Evolutionary conservation across 148 eudicot genomes (phyloP).

Genomic region (Cornus florida): DNA sequence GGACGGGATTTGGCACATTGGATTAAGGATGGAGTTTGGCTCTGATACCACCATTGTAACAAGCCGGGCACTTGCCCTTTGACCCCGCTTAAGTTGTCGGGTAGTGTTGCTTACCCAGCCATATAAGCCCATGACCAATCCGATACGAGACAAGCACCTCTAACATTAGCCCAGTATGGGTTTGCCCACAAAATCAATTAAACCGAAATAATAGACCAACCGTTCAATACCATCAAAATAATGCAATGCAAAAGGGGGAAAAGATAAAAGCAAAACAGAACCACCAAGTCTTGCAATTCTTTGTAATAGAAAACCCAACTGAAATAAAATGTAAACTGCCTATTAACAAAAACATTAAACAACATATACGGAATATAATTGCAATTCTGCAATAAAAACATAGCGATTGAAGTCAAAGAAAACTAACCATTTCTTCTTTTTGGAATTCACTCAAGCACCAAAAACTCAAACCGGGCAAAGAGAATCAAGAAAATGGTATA

Average conservation of each 20-base stretch:
- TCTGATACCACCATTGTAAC: too few relatives aligned
- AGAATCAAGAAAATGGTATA: background rate
- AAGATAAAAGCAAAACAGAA: too few relatives aligned
- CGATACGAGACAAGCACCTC: too few relatives aligned
- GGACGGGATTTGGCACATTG: too few relatives aligned
- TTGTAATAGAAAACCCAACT: background rate
- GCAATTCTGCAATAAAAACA: background rate
- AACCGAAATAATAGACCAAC: background rate
- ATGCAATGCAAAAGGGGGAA: background rate
- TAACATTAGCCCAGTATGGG: background rate
- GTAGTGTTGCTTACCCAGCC: too few relatives aligned
- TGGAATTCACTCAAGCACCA: background rate
- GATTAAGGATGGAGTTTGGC: too few relatives aligned
- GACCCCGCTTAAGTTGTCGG: too few relatives aligned
- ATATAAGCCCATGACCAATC: too few relatives aligned
- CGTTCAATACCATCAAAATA: background rate
- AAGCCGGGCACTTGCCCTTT: too few relatives aligned
- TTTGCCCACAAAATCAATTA: background rate
- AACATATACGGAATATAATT: background rate
- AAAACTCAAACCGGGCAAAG: background rate
- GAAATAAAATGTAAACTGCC: background rate
- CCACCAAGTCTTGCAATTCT: background rate
- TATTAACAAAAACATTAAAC: background rate
- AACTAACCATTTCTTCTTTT: conserved; percentile 7
- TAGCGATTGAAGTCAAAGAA: background rate